phyloP scores from a whole-genome alignment of 305 asterid genomes.

The Fraxinus ornus region DNA sequence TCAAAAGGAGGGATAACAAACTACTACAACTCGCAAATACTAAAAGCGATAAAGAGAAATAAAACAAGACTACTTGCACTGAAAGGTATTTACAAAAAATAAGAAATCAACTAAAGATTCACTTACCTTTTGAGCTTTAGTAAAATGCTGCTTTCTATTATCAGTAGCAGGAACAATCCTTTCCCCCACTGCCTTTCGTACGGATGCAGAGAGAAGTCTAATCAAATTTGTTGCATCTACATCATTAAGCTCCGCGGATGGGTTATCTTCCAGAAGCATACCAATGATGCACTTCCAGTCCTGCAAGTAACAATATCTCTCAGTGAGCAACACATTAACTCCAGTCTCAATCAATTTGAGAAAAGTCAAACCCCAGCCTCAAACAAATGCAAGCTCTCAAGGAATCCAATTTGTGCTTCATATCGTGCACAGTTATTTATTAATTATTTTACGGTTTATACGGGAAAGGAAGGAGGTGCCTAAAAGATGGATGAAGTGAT shows the following conservation, averaged over 20 bases:
- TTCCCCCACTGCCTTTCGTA: slow-evolving; percentile 90
- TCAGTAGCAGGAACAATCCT: slow-evolving; percentile 91
- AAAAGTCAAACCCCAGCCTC: slow-evolving; percentile 14
- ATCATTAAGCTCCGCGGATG: slow-evolving; percentile 78
- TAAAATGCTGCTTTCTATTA: slow-evolving; percentile 68
- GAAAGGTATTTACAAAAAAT: slow-evolving; percentile 11
- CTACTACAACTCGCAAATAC: slow-evolving; percentile 3
- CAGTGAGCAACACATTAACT: slow-evolving; percentile 14
- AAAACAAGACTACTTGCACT: slow-evolving; percentile 1
- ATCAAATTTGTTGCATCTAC: slow-evolving; percentile 85
- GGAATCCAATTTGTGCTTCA: slow-evolving; percentile 21
- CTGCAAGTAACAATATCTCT: slow-evolving; percentile 40
- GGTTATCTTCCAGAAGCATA: slow-evolving; percentile 81
- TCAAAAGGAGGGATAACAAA: slow-evolving; percentile 4
- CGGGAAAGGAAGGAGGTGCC: neutral
- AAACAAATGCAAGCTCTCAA: slow-evolving; percentile 2
- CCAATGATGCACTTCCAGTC: slow-evolving; percentile 89
- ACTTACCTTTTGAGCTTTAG: slow-evolving; percentile 83
- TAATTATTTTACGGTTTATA: slow-evolving; percentile 6
- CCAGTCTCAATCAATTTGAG: slow-evolving; percentile 23
- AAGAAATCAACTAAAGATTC: slow-evolving; percentile 22
- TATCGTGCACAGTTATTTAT: slow-evolving; percentile 11
- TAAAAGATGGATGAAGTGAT: neutral
- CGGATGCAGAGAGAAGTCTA: slow-evolving; percentile 81
- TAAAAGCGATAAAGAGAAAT: slow-evolving; percentile 5